Percentiles rank a stretch among this genome's conserved stretches.
Conservation (phyloP, 148 eudicot species). For the Camellia lanceoleosa region DNA sequence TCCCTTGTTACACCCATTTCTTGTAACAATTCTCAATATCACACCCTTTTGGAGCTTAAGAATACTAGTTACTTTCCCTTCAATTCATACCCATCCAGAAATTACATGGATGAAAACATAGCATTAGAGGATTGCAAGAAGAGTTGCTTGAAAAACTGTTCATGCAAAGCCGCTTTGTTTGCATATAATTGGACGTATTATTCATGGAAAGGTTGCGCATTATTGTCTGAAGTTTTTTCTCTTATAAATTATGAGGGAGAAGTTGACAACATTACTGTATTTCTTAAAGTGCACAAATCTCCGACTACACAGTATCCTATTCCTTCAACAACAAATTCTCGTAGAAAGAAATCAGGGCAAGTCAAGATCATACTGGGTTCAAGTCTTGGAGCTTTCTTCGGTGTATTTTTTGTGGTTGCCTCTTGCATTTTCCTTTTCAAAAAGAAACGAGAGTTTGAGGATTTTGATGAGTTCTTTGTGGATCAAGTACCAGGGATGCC, state of each 20-base stretch:
- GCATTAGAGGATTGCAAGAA: too few species aligned
- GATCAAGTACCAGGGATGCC: not conserved
- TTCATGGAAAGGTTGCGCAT: not conserved
- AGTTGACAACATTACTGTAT: not conserved
- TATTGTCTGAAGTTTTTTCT: constrained; percentile 12
- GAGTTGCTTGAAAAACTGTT: too few species aligned
- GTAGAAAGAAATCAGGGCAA: not conserved
- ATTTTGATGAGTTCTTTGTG: not conserved
- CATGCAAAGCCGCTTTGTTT: too few species aligned
- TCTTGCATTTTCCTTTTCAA: not conserved
- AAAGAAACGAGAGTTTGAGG: not conserved
- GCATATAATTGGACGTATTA: not conserved
- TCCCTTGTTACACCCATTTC: constrained; percentile 11
- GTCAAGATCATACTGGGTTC: not conserved
- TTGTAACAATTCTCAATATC: constrained; percentile 12
- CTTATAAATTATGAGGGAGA: constrained; percentile 11
- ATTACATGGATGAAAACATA: too few species aligned
- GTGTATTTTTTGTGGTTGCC: not conserved
- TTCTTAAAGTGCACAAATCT: constrained; percentile 10
- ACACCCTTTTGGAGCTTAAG: constrained; percentile 15
- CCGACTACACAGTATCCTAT: too few species aligned
- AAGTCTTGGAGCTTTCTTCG: not conserved
- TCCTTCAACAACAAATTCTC: not conserved
- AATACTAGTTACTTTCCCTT: constrained; percentile 17
- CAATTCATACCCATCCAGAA: too few species aligned